phyloP scores from a whole-genome alignment of 1,139 yeast species.

The Saccharomycopsis crataegensis region DNA sequence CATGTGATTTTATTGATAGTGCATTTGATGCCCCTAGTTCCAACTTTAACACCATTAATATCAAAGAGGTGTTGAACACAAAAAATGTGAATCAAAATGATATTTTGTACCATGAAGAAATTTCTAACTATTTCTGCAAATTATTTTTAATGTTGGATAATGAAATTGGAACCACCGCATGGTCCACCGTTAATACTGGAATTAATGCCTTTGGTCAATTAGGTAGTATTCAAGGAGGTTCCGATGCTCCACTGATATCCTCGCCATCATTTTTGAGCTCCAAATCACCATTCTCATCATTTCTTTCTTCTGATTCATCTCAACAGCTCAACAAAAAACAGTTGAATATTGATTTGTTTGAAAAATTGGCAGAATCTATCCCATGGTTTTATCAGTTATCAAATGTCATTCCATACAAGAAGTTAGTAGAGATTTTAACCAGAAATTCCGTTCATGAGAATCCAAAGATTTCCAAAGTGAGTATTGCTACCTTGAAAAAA shows the following conservation, averaged over 20 bases:
- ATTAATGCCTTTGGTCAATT: not conserved
- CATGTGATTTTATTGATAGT: slow-evolving; percentile 36
- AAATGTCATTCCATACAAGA: slow-evolving; percentile 47
- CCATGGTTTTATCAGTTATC: slow-evolving; percentile 59
- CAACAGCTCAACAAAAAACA: slow-evolving; percentile 23
- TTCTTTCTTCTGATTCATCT: slow-evolving; percentile 17
- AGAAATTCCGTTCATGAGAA: slow-evolving; percentile 70
- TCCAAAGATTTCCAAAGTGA: slow-evolving; percentile 51
- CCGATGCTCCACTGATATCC: not conserved
- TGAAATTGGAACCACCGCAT: slow-evolving; percentile 40
- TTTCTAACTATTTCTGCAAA: slow-evolving; percentile 54
- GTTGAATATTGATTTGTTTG: slow-evolving; percentile 54
- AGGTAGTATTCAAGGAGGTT: not conserved
- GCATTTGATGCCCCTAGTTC: slow-evolving; percentile 3
- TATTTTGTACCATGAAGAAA: slow-evolving; percentile 59
- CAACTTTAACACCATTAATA: slow-evolving; percentile 12
- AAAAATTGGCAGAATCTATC: slow-evolving; percentile 57
- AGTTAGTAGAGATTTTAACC: slow-evolving; percentile 65
- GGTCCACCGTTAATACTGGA: slow-evolving; percentile 4
- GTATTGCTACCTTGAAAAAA: slow-evolving; percentile 54
- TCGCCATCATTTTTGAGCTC: slow-evolving; percentile 11
- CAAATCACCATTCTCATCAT: slow-evolving; percentile 17
- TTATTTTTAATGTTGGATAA: slow-evolving; percentile 55
- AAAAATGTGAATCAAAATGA: slow-evolving; percentile 17
- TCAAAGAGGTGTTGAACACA: slow-evolving; percentile 10